Conservation (phyloP, 768 basidiomycete genomes). For the Kwoniella europaea region DNA sequence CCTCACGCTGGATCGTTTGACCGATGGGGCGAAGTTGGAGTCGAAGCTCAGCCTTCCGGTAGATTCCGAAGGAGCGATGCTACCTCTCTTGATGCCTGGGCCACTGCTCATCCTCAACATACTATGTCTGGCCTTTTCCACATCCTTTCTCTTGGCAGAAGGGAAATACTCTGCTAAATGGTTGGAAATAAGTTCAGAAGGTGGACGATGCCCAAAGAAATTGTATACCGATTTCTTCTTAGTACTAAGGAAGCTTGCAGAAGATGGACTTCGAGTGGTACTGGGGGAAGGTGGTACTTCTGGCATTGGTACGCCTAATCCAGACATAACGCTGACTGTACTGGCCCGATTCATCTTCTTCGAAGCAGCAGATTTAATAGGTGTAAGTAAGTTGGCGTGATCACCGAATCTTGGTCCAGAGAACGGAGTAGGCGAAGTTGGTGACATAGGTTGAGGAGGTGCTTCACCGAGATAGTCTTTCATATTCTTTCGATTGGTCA, state of each 20-base stretch:
- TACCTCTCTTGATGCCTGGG: slow-evolving; percentile 23
- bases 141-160: slow-evolving; percentile 83
- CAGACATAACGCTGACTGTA: slow-evolving; percentile 90
- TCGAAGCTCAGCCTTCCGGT: slow-evolving; percentile 21
- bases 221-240: slow-evolving; percentile 63
- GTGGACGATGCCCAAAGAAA: slow-evolving; percentile 97
- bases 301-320: slow-evolving; percentile 81
- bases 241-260: slow-evolving; percentile 55
- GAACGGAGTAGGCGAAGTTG: slow-evolving; percentile 58
- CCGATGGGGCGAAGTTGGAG: slow-evolving; percentile 13
- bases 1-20: slow-evolving; percentile 15
- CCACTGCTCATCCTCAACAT: slow-evolving; percentile 69
- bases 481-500: slow-evolving; percentile 59
- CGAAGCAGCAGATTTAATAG: slow-evolving; percentile 30
- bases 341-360: slow-evolving; percentile 87
- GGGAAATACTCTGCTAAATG: slow-evolving; percentile 97
- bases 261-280: slow-evolving; percentile 51
- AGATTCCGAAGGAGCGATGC: slow-evolving; percentile 37
- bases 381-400: slow-evolving; percentile 45
- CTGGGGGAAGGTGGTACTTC: slow-evolving; percentile 68
- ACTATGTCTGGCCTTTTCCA: slow-evolving; percentile 86
- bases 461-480: slow-evolving; percentile 64
- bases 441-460: slow-evolving; percentile 58
- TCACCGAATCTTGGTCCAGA: slow-evolving; percentile 49
- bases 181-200: slow-evolving; percentile 93